These are phyloP conservation scores for Mortierella sp. DNA, from an alignment of 371 early-diverging fungal genomes.

Conservation along the genomic window DNA sequence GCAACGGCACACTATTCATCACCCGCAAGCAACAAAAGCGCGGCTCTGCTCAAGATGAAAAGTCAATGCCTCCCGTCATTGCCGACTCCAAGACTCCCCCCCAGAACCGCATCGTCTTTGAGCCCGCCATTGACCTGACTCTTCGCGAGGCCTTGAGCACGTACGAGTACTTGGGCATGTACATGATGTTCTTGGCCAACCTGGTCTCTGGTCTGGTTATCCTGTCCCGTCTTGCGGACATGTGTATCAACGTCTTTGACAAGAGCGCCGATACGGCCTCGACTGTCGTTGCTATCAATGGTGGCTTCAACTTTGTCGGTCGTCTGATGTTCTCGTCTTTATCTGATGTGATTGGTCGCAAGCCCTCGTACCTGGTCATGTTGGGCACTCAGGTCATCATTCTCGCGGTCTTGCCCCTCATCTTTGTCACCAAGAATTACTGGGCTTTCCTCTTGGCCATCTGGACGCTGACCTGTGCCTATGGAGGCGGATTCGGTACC, in stretches of 20 bases:
- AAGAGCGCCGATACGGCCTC: conserved; percentile 63
- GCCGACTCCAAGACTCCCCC: conserved; percentile 48
- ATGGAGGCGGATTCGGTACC: conserved; percentile 76
- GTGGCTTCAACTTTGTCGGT: conserved; percentile 75
- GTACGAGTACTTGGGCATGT: conserved; percentile 53
- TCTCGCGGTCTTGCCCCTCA: conserved; percentile 64
- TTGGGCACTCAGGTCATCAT: conserved; percentile 64
- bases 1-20: conserved; percentile 59
- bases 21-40: conserved; percentile 51
- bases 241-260: conserved; percentile 68
- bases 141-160: conserved; percentile 53
- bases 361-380: conserved; percentile 68
- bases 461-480: conserved; percentile 68
- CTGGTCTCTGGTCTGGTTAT: conserved; percentile 71
- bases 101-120: conserved; percentile 55
- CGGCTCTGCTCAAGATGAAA: conserved; percentile 34
- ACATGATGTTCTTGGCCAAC: conserved; percentile 68
- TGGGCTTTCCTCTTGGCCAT: conserved; percentile 65
- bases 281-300: conserved; percentile 71
- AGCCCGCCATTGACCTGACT: conserved; percentile 55
- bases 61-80: conserved; percentile 46
- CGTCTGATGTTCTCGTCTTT: conserved; percentile 67
- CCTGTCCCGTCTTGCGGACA: conserved; percentile 72
- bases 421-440: conserved; percentile 63
- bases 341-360: conserved; percentile 73